Evolutionary conservation across 352 stramenopile species (phyloP).

Genomic region (Phytophthora colocasiae): DNA sequence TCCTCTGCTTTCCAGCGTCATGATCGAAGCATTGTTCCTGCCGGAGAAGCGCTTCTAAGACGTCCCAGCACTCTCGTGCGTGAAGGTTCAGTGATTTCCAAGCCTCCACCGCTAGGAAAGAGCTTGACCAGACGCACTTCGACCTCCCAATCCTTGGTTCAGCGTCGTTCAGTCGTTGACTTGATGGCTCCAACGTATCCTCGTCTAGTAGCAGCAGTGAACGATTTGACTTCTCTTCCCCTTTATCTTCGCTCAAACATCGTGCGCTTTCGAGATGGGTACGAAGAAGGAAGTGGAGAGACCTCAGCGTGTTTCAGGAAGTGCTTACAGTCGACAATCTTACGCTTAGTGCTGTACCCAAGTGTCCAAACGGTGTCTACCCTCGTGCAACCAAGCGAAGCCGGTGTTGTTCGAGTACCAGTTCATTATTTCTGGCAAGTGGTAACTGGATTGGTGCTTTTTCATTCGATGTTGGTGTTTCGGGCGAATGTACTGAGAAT

Average conservation of each 20-base stretch:
- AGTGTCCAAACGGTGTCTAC: conserved; percentile 22
- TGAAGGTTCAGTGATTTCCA: too few species aligned
- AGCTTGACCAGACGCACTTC: too few species aligned
- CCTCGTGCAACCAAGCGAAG: conserved; percentile 17
- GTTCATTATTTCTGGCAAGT: conserved; percentile 30
- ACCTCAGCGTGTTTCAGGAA: conserved; percentile 35
- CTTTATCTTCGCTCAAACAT: conserved; percentile 36
- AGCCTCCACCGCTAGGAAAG: too few species aligned
- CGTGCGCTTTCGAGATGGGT: conserved; percentile 40
- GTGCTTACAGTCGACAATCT: conserved; percentile 48
- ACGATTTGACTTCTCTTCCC: conserved; percentile 25
- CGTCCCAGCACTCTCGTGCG: too few species aligned
- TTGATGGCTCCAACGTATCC: conserved; percentile 41
- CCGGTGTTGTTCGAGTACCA: conserved; percentile 12
- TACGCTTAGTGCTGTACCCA: conserved; percentile 45
- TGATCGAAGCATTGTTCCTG: not conserved
- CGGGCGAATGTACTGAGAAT: conserved; percentile 23
- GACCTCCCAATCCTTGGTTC: conserved; percentile 25
- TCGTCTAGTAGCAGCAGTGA: conserved; percentile 37
- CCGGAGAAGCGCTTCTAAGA: too few species aligned
- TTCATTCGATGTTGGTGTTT: conserved; percentile 44
- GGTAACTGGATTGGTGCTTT: conserved; percentile 52
- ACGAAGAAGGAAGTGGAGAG: conserved; percentile 2
- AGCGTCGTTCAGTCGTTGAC: conserved; percentile 32
- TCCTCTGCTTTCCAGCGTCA: conserved; percentile 32